These are phyloP conservation scores for Rhododendron ovatum DNA, from an alignment of 148 eudicot species.

Conservation along the genomic window DNA sequence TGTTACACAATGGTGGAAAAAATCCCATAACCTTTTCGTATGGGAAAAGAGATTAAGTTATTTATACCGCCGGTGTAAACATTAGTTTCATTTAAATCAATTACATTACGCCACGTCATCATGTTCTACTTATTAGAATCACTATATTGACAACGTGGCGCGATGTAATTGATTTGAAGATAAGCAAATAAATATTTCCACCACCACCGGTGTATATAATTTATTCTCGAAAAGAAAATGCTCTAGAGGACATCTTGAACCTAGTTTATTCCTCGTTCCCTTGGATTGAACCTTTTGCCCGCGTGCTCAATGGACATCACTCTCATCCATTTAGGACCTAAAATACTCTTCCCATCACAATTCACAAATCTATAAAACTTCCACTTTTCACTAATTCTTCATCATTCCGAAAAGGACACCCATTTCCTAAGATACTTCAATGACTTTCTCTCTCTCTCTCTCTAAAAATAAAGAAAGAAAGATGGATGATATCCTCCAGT, in stretches of 20 bases:
- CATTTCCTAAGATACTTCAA: not conserved
- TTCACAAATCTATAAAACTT: not conserved
- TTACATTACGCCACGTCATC: no score
- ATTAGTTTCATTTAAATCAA: no score
- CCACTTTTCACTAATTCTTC: not conserved
- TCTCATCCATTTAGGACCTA: not conserved
- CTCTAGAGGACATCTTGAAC: not conserved
- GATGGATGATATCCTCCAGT: not conserved
- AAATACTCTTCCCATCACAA: not conserved
- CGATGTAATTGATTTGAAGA: no score
- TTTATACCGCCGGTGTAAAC: no score
- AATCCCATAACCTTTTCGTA: not conserved
- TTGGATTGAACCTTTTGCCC: not conserved
- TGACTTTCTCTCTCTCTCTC: not conserved
- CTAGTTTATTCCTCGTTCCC: not conserved
- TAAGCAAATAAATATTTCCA: no score
- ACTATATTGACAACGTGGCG: no score
- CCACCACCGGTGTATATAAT: no score
- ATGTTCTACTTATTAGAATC: no score
- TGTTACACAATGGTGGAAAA: not conserved
- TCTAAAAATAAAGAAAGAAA: not conserved
- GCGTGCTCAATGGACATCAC: not conserved
- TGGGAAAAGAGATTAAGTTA: no score
- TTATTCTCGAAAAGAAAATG: not conserved
- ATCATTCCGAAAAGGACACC: constrained; percentile 4